Percentiles rank a stretch among this genome's conserved stretches.
Evolutionary conservation across 1,139 yeast genomes (phyloP).

Genomic region (Arxiozyma bovina): DNA sequence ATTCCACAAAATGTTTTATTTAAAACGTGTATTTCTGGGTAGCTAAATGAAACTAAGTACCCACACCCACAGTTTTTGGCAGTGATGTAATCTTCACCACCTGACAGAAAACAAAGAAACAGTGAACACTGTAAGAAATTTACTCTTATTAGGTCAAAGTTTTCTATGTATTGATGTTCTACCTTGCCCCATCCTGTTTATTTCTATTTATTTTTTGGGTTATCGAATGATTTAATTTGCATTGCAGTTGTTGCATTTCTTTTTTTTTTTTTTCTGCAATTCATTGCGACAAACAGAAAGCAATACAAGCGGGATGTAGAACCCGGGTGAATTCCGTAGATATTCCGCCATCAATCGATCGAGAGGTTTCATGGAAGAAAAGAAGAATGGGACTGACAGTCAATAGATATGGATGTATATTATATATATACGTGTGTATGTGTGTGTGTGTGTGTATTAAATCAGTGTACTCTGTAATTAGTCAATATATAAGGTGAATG

Average conservation of each 20-base stretch:
- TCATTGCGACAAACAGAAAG: neutral
- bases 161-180: neutral
- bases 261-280: too few relatives aligned
- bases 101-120: too few relatives aligned
- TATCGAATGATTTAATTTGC: neutral
- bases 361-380: too few relatives aligned
- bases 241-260: neutral
- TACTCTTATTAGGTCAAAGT: neutral
- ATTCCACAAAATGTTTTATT: neutral
- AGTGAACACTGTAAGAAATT: too few relatives aligned
- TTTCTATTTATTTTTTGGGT: too few relatives aligned
- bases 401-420: too few relatives aligned
- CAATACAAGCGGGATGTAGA: neutral
- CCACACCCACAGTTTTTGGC: neutral
- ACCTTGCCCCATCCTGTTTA: neutral
- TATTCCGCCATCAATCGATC: neutral
- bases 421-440: too few relatives aligned
- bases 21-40: neutral
- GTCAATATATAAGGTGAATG: too few relatives aligned
- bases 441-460: too few relatives aligned
- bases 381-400: neutral
- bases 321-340: neutral
- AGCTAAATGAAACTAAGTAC: too few relatives aligned
- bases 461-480: too few relatives aligned
- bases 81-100: too few relatives aligned